Percentiles rank a stretch among this genome's conserved stretches.
phyloP scores from a whole-genome alignment of 148 eudicot species.

The Cornus florida region DNA sequence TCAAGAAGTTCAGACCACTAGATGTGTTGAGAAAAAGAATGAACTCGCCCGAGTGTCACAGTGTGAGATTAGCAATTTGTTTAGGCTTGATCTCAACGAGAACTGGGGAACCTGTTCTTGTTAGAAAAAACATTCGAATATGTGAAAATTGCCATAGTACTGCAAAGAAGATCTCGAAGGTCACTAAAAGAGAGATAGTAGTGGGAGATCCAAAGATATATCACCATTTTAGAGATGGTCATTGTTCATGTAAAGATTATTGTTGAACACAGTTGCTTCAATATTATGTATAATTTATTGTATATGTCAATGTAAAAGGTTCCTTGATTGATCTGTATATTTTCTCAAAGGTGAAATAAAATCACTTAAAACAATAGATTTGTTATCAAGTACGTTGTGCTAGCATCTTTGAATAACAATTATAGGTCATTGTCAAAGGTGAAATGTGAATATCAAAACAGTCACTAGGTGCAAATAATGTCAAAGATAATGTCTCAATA shows the following conservation, averaged over 20 bases:
- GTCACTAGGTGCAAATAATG: no score
- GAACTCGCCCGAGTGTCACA: conserved; percentile 43
- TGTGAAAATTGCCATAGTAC: conserved; percentile 66
- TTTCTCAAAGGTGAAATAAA: not conserved
- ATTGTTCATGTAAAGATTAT: conserved; percentile 73
- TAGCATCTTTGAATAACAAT: no score
- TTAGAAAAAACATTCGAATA: conserved; percentile 52
- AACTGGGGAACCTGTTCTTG: conserved; percentile 46
- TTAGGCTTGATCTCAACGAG: conserved; percentile 54
- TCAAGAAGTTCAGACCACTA: conserved; percentile 37
- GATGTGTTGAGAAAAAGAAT: conserved; percentile 35
- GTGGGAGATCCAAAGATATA: conserved; percentile 80
- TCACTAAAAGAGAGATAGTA: conserved; percentile 52
- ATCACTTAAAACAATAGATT: not conserved
- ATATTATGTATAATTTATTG: not conserved
- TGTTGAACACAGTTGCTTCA: conserved; percentile 43
- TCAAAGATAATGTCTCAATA: no score
- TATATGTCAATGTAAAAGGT: not conserved
- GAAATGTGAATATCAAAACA: no score
- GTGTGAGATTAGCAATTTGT: conserved; percentile 59
- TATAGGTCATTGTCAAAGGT: no score
- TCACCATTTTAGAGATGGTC: conserved; percentile 68
- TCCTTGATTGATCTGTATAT: not conserved
- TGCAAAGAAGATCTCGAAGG: conserved; percentile 52
- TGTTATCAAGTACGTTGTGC: no score